These are phyloP conservation scores for Cunninghamia lanceolata DNA, from an alignment of 75 land plant genomes.

Conservation along the genomic window DNA sequence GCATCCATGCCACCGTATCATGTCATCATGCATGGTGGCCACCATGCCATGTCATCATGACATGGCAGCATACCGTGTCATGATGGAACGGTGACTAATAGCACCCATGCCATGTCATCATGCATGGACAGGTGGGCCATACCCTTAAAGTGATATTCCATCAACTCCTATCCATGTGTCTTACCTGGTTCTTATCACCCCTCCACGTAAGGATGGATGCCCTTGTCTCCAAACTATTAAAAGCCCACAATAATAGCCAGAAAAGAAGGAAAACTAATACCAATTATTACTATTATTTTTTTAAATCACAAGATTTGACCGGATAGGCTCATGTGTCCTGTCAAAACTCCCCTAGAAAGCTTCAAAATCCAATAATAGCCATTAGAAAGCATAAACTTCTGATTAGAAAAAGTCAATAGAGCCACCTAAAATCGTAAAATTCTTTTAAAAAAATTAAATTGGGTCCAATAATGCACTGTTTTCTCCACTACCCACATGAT, in stretches of 20 bases:
- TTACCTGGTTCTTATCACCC: not conserved
- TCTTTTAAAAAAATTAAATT: not conserved
- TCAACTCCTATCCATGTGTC: not conserved
- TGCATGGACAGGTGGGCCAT: not conserved
- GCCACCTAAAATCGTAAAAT: not conserved
- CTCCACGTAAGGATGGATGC: not conserved
- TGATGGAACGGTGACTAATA: no score
- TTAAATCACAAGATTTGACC: not conserved
- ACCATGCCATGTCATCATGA: not conserved
- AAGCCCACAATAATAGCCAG: not conserved
- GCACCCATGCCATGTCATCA: not conserved
- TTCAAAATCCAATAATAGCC: not conserved
- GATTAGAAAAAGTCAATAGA: not conserved
- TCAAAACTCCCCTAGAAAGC: not conserved
- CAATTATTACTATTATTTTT: not conserved
- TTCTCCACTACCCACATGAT: not conserved
- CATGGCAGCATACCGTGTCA: no score
- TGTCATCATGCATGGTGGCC: not conserved
- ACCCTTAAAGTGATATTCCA: not conserved
- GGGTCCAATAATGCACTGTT: not conserved
- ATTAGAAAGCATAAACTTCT: not conserved
- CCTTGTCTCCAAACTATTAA: not conserved
- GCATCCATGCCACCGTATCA: not conserved
- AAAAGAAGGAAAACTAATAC: not conserved
- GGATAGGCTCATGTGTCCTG: not conserved